Base-by-base conservation (phyloP, 140 eudicot species). In the Ambrosia hybrid region DNA sequence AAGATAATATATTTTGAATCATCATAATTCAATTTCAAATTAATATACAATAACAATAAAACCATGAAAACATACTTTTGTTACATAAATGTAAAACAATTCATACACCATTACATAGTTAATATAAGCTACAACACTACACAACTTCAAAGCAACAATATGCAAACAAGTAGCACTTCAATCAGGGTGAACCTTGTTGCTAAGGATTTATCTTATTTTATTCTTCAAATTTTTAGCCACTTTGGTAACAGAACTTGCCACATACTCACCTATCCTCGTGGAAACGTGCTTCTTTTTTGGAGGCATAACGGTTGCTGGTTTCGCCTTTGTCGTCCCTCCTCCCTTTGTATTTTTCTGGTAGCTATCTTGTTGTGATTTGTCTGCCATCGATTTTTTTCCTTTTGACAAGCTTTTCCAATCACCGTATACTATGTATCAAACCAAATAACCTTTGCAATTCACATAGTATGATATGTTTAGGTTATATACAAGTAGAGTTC, bases 141-240 rank as follows among this genome's bases (percentile, higher is more conserved):
- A 48, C 53, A 48, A 48, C 3, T 10, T 9, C 12, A 8, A 48
- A 11, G 53, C 53, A 48, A 9, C 12, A 3, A 3, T 9, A 17
- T 8, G 21, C 2, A 21, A 0, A 21, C 30, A 57, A 17, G 12
- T 26, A 2, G 4, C n/a, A 21, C 13, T 57, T 57, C 38, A 21
- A 57, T 57, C 63, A 38, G 6, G 45, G 45, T 38, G 45, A 38
- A 38, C 45, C 45, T 38, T 38, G 45, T 38, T 38, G 45, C 45
- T 38, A 38, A 38, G 45, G 45, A 38, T 38, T 38, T 38, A 38
- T 38, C 45, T 38, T 38, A 6, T 38, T 38, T 38, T 57, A 21
- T 57, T 57, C 63, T 57, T 57, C n/a, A 57, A 17, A 57, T 57
- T 57, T 21, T 57, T 57, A 57, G 38, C 63, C 38, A 57, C n/a